phyloP scores from a whole-genome alignment of 768 basidiomycete species.

The Paxillus rubicundulus region DNA sequence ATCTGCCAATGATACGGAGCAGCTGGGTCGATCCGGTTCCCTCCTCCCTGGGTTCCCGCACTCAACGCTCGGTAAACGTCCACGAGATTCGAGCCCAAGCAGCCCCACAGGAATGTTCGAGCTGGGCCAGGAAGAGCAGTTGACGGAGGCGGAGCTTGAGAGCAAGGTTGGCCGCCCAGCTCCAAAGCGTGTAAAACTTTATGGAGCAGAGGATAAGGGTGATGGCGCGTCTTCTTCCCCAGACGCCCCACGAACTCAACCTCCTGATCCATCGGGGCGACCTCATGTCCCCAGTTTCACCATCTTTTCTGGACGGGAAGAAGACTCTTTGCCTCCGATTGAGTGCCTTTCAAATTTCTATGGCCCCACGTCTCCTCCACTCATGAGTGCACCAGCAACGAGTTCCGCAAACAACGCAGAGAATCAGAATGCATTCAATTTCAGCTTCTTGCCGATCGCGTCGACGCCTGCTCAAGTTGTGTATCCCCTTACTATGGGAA shows the following conservation, averaged over 20 bases:
- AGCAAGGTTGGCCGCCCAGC: conserved; percentile 40
- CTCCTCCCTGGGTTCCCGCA: conserved; percentile 40
- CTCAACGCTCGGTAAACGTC: conserved; percentile 63
- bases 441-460: conserved; percentile 49
- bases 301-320: conserved; percentile 44
- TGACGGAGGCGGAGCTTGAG: conserved; percentile 38
- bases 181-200: conserved; percentile 52
- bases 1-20: conserved; percentile 8
- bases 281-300: conserved; percentile 43
- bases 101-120: conserved; percentile 42
- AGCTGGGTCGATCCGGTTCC: conserved; percentile 12
- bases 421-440: conserved; percentile 54
- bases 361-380: conserved; percentile 40
- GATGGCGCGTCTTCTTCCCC: conserved; percentile 10
- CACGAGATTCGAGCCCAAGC: conserved; percentile 49
- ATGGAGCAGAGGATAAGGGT: conserved; percentile 25
- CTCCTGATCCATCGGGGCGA: conserved; percentile 15
- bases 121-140: conserved; percentile 38
- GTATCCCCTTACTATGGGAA: conserved; percentile 39
- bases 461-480: conserved; percentile 48
- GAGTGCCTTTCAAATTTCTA: conserved; percentile 54
- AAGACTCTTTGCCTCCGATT: conserved; percentile 50
- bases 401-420: conserved; percentile 50
- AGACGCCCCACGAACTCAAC: conserved; percentile 14
- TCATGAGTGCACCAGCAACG: conserved; percentile 35